Percentiles rank a stretch among this genome's conserved stretches.
Conservation (phyloP, 1,284 basidiomycete genomes). For the Sphagnurus paluster region DNA sequence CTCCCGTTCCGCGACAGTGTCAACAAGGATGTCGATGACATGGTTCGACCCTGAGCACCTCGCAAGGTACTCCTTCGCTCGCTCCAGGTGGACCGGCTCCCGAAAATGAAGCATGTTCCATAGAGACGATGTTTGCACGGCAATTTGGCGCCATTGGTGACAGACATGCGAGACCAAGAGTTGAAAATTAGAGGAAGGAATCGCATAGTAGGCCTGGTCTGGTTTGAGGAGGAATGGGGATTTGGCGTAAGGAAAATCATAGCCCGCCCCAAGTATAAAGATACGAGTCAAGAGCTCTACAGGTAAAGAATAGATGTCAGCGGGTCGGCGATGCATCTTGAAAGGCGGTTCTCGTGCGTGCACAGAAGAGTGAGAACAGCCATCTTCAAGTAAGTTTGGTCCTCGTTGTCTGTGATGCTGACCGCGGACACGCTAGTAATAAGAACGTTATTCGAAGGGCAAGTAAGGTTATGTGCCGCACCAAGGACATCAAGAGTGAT, state of each 20-base stretch:
- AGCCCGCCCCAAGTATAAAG: conserved; percentile 47
- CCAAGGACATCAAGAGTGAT: conserved; percentile 10
- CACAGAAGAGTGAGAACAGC: conserved; percentile 1
- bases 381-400: conserved; percentile 9
- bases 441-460: conserved; percentile 3
- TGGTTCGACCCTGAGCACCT: conserved; percentile 31
- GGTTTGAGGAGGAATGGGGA: conserved; percentile 53
- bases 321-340: conserved; percentile 16
- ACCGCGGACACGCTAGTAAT: conserved; percentile 10
- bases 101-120: conserved; percentile 58
- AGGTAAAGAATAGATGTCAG: conserved; percentile 46
- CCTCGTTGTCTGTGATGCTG: conserved; percentile 2
- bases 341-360: conserved; percentile 10
- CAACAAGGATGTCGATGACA: conserved; percentile 55
- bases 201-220: conserved; percentile 41
- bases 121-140: conserved; percentile 45
- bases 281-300: conserved; percentile 56
- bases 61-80: conserved; percentile 46
- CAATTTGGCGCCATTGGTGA: conserved; percentile 51
- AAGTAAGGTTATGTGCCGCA: conserved; percentile 1
- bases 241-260: conserved; percentile 36
- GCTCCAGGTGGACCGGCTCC: conserved; percentile 44
- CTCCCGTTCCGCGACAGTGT: conserved; percentile 49
- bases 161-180: conserved; percentile 55
- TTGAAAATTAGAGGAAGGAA: conserved; percentile 48